These are phyloP conservation scores for Cyclotella sp. DNA, from an alignment of 108 stramenopile genomes.

Conservation along the genomic window DNA sequence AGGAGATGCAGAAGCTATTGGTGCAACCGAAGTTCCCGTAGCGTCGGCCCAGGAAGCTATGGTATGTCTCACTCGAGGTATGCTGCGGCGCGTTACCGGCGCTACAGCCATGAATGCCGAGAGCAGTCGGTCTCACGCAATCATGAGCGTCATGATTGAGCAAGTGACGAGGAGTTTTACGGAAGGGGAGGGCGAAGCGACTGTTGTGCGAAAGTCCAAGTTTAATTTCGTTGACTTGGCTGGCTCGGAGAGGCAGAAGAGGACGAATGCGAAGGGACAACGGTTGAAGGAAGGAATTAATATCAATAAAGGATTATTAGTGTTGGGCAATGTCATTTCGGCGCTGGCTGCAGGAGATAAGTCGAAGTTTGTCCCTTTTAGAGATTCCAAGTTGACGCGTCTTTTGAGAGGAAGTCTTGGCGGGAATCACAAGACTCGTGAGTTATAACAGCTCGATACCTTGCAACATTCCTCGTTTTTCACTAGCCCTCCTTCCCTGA, in stretches of 20 bases:
- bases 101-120: slow-evolving; percentile 93
- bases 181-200: slow-evolving; percentile 17
- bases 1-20: slow-evolving; percentile 88
- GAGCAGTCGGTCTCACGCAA: slow-evolving; percentile 85
- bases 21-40: slow-evolving; percentile 79
- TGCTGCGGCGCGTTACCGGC: slow-evolving; percentile 85
- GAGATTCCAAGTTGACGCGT: slow-evolving; percentile 87
- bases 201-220: slow-evolving; percentile 14
- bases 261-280: slow-evolving; percentile 72
- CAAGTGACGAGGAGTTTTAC: slow-evolving; percentile 53
- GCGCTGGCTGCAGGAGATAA: slow-evolving; percentile 55
- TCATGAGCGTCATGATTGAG: slow-evolving; percentile 86
- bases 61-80: slow-evolving; percentile 80
- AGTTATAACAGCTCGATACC: neutral
- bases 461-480: neutral
- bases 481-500: neutral
- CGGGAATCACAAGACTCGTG: slow-evolving; percentile 94
- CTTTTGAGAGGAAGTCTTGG: slow-evolving; percentile 82
- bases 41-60: slow-evolving; percentile 85
- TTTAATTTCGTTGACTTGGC: slow-evolving; percentile 64
- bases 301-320: slow-evolving; percentile 90
- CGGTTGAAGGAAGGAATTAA: slow-evolving; percentile 87
- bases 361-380: slow-evolving; percentile 77
- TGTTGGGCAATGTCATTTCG: slow-evolving; percentile 70
- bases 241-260: slow-evolving; percentile 79